These are phyloP conservation scores for Aspergillus sp. DNA, from an alignment of 2,329 filamentous ascomycete genomes.

Conservation along the genomic window DNA sequence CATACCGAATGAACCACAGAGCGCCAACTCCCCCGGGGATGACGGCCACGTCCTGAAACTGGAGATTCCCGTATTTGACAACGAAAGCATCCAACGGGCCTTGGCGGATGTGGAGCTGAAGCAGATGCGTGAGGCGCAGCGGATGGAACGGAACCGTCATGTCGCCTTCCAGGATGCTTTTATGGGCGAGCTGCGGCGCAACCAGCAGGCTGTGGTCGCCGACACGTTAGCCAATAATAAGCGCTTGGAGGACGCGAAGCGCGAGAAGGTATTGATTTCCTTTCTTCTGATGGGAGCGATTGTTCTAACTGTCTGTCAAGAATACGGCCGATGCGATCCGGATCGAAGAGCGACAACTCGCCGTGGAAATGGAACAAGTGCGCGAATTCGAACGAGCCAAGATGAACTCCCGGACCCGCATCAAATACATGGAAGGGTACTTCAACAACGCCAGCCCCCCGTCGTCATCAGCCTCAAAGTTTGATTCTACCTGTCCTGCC, in stretches of 20 bases:
- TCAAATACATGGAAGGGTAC: slow-evolving; percentile 50
- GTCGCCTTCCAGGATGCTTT: slow-evolving; percentile 34
- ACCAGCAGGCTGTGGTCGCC: slow-evolving; percentile 30
- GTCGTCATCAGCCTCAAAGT: slow-evolving; percentile 13
- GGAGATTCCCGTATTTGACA: slow-evolving; percentile 36
- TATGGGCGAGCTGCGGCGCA: slow-evolving; percentile 27
- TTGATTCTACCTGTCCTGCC: slow-evolving; percentile 1
- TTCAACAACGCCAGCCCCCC: slow-evolving; percentile 41
- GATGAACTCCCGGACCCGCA: slow-evolving; percentile 41
- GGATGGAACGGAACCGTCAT: slow-evolving; percentile 29
- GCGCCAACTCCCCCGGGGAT: slow-evolving; percentile 10
- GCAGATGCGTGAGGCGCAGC: slow-evolving; percentile 31
- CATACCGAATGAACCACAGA: slow-evolving; percentile 8
- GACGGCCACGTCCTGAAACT: slow-evolving; percentile 22
- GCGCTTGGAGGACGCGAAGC: slow-evolving; percentile 34
- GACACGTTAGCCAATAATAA: slow-evolving; percentile 31
- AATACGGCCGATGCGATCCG: slow-evolving; percentile 34
- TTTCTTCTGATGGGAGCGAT: neutral
- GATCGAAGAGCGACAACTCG: slow-evolving; percentile 45
- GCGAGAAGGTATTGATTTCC: slow-evolving; percentile 33
- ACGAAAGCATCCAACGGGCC: slow-evolving; percentile 35
- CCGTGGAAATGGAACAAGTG: slow-evolving; percentile 44
- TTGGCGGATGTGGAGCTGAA: slow-evolving; percentile 30
- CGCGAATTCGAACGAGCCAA: slow-evolving; percentile 46
- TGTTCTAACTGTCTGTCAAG: slow-evolving; percentile 18